Conservation (phyloP, 129 eudicot species). For the Helichrysum umbraculigerum region DNA sequence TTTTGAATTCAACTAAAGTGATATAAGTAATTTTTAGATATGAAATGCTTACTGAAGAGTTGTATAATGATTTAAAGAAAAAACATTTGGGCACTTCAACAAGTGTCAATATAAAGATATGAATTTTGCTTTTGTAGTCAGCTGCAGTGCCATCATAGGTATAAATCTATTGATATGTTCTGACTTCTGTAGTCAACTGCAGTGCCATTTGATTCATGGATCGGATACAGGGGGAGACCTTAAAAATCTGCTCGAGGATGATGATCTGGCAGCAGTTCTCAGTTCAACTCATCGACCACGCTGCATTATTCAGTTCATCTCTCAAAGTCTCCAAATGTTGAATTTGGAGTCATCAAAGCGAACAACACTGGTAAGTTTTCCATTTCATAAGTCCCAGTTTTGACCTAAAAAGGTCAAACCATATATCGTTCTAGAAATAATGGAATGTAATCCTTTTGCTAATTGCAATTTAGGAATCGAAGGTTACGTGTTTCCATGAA, state of each 20-base stretch:
- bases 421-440: background rate
- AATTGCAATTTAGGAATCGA: slow-evolving; percentile 66
- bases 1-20: no score
- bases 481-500: slow-evolving; percentile 87
- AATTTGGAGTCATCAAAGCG: slow-evolving; percentile 66
- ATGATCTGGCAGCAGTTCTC: slow-evolving; percentile 73
- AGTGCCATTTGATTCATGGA: slow-evolving; percentile 90
- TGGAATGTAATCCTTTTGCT: slow-evolving; percentile 15
- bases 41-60: background rate
- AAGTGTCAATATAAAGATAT: slow-evolving; percentile 17
- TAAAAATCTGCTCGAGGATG: slow-evolving; percentile 61
- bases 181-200: slow-evolving; percentile 42
- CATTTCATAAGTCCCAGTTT: slow-evolving; percentile 4
- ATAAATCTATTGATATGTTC: background rate
- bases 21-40: background rate
- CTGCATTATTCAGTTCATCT: slow-evolving; percentile 87
- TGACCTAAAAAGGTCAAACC: slow-evolving; percentile 5
- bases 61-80: background rate
- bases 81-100: background rate
- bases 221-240: slow-evolving; percentile 75
- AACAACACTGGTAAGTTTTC: slow-evolving; percentile 50
- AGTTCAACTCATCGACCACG: slow-evolving; percentile 84
- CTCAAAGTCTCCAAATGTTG: slow-evolving; percentile 73
- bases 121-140: slow-evolving; percentile 25
- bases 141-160: slow-evolving; percentile 66